phyloP scores from a whole-genome alignment of 2,329 filamentous ascomycete genomes.

The Sporothrix sp. region DNA sequence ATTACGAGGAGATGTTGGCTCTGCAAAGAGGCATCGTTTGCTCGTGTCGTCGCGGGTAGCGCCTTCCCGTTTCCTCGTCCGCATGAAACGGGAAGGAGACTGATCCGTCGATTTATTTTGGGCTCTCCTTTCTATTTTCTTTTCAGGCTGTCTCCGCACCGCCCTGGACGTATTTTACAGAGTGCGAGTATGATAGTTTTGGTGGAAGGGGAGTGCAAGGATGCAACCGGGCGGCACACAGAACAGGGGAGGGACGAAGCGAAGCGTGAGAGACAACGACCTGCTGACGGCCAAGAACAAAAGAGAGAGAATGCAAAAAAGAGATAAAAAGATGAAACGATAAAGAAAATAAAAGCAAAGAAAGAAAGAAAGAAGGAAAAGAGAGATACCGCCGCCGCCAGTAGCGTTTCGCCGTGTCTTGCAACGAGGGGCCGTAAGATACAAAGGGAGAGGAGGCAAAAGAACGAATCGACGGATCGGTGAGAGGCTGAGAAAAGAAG shows the following conservation, averaged over 20 bases:
- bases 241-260: background rate
- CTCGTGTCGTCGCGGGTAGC: background rate
- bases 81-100: conserved; percentile 1
- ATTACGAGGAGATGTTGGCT: background rate
- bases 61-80: background rate
- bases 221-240: conserved; percentile 4
- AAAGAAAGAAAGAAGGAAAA: background rate
- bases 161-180: too few species aligned
- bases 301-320: background rate
- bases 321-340: background rate
- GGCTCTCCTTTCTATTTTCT: too few species aligned
- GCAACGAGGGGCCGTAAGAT: too few species aligned
- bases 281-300: too few species aligned
- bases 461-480: background rate
- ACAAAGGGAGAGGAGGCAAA: too few species aligned
- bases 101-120: too few species aligned
- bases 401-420: too few species aligned
- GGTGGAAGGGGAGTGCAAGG: background rate
- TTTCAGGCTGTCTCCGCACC: background rate
- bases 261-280: too few species aligned
- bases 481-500: background rate
- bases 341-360: background rate
- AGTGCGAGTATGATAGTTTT: too few species aligned
- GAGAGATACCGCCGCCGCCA: too few species aligned
- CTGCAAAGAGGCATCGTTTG: background rate